Percentiles rank a stretch among this genome's conserved stretches.
Evolutionary conservation across 345 rosid species (phyloP).

Genomic region (Murraya koenigii): DNA sequence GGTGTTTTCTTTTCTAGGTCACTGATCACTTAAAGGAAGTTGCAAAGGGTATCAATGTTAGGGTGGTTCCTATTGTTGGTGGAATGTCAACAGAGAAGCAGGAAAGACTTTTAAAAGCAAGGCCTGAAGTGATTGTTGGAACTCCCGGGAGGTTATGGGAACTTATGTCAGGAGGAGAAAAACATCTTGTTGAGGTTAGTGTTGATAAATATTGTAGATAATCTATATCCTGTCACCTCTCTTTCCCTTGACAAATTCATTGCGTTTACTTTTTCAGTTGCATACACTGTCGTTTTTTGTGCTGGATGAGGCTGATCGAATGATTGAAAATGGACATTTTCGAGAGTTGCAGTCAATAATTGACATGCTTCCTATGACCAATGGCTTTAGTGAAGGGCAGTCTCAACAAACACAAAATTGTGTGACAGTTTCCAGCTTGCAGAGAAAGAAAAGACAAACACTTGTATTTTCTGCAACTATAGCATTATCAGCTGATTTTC

Average conservation of each 20-base stretch:
- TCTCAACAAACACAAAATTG: conserved; percentile 48
- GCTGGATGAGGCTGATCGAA: conserved; percentile 97
- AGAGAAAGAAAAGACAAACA: conserved; percentile 89
- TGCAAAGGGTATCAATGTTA: conserved; percentile 54
- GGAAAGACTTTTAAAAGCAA: conserved; percentile 74
- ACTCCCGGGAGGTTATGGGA: conserved; percentile 99
- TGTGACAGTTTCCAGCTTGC: conserved; percentile 53
- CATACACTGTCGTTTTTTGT: conserved; percentile 92
- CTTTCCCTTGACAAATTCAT: background rate
- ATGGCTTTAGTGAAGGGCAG: conserved; percentile 40
- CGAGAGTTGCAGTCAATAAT: conserved; percentile 93
- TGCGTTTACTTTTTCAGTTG: conserved; percentile 50
- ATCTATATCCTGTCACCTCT: background rate
- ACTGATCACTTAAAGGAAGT: conserved; percentile 79
- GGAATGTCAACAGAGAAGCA: conserved; percentile 93
- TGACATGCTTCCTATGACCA: conserved; percentile 75
- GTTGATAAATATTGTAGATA: conserved; percentile 7
- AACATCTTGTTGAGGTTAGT: conserved; percentile 86
- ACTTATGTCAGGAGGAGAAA: conserved; percentile 91
- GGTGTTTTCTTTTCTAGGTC: conserved; percentile 45
- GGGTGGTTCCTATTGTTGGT: conserved; percentile 89
- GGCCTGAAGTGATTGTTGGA: conserved; percentile 90
- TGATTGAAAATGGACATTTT: conserved; percentile 94
- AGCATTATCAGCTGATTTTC: conserved; percentile 86
- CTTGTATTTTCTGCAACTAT: conserved; percentile 96